A percentile compares a stretch with the other conserved stretches of the same genome.
Evolutionary conservation across 176 grass and related monocot genomes (phyloP).

Genomic region (Oryza meridionalis): DNA sequence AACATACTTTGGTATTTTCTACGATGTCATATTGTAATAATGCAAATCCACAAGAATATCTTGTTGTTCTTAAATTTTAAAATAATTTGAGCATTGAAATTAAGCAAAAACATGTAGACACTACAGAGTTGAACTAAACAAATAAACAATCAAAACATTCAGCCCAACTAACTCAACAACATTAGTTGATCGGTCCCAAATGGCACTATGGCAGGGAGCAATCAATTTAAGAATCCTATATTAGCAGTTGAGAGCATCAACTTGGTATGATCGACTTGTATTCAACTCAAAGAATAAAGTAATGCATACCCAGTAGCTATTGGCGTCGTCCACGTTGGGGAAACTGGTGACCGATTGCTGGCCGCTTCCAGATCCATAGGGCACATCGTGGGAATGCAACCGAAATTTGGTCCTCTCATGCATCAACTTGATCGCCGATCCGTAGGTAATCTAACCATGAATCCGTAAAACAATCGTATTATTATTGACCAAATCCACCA

Average conservation of each 20-base stretch:
- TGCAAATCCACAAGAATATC: background rate
- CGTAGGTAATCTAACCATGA: conserved; percentile 68
- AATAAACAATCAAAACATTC: background rate
- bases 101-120: background rate
- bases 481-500: conserved; percentile 25
- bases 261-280: background rate
- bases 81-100: background rate
- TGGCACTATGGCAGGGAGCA: background rate
- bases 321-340: conserved; percentile 74
- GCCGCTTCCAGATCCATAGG: conserved; percentile 80
- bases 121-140: background rate
- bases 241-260: background rate
- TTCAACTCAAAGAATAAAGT: background rate
- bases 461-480: conserved; percentile 26
- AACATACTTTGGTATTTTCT: background rate
- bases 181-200: background rate
- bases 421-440: conserved; percentile 70
- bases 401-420: conserved; percentile 72
- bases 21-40: background rate
- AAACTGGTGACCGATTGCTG: conserved; percentile 89
- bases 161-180: background rate
- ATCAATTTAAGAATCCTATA: background rate
- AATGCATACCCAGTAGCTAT: conserved; percentile 79
- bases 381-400: conserved; percentile 85
- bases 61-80: background rate